A percentile compares a stretch with the other conserved stretches of the same genome.
These are phyloP conservation scores for Chaetothyriales sp. DNA, from an alignment of 2,329 filamentous ascomycete species.

Conservation along the genomic window DNA sequence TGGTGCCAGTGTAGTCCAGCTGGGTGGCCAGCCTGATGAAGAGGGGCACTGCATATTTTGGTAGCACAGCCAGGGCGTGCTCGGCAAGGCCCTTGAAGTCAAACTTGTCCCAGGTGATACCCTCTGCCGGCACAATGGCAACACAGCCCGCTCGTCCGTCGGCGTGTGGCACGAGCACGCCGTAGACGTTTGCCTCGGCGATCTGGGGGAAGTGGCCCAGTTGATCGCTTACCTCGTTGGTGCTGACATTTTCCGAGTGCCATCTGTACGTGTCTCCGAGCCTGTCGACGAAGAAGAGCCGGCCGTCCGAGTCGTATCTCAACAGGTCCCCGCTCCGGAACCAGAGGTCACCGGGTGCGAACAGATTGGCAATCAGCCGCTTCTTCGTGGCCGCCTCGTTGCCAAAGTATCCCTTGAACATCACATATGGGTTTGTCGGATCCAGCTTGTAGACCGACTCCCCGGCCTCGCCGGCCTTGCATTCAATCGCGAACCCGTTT, in stretches of 20 bases:
- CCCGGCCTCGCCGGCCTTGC: constrained; percentile 50
- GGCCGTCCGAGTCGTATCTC: constrained; percentile 53
- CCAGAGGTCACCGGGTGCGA: constrained; percentile 64
- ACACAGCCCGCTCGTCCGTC: constrained; percentile 75
- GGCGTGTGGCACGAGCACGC: constrained; percentile 61
- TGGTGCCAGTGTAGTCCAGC: constrained; percentile 53
- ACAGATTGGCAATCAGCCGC: constrained; percentile 60
- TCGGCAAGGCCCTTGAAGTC: constrained; percentile 45
- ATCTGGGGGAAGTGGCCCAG: constrained; percentile 52
- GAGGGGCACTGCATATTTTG: constrained; percentile 59
- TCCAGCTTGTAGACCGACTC: constrained; percentile 57
- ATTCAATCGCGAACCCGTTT: constrained; percentile 51
- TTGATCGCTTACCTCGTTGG: constrained; percentile 61
- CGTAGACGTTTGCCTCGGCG: constrained; percentile 72
- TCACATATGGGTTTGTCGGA: constrained; percentile 23
- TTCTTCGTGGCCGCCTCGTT: constrained; percentile 54
- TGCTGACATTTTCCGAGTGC: constrained; percentile 70
- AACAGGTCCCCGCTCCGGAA: constrained; percentile 73
- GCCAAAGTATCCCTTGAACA: constrained; percentile 71
- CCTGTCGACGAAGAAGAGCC: constrained; percentile 62
- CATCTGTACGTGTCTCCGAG: constrained; percentile 41
- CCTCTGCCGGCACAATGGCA: constrained; percentile 35
- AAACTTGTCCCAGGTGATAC: constrained; percentile 33
- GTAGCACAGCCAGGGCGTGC: constrained; percentile 45
- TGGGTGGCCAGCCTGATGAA: constrained; percentile 50